Evolutionary conservation across 2,329 filamentous ascomycete genomes (phyloP).

Genomic region (Monosporascus sp.): DNA sequence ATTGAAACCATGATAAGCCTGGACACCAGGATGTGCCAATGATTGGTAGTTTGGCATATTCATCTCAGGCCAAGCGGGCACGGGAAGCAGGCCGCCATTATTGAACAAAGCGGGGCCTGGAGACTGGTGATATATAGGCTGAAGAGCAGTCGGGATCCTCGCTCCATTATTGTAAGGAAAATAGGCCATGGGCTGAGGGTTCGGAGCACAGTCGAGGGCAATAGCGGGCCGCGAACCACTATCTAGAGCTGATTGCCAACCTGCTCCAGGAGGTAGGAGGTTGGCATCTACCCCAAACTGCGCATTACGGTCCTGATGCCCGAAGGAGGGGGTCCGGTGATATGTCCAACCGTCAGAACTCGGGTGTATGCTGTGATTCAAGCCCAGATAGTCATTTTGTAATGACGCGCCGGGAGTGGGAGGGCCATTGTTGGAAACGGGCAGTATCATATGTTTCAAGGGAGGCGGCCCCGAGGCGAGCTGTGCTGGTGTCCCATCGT

Average conservation of each 20-base stretch:
- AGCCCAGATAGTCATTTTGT: conserved; percentile 16
- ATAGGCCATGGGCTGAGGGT: conserved; percentile 16
- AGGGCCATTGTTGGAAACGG: conserved; percentile 40
- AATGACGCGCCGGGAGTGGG: conserved; percentile 23
- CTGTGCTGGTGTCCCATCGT: conserved; percentile 76
- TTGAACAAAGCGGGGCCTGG: conserved; percentile 36
- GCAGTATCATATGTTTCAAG: conserved; percentile 76
- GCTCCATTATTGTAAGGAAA: conserved; percentile 22
- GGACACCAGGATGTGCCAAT: conserved; percentile 25
- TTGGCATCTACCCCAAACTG: conserved; percentile 13
- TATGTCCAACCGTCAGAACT: conserved; percentile 18
- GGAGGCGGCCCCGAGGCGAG: conserved; percentile 69
- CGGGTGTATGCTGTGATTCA: conserved; percentile 10
- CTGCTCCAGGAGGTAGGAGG: conserved; percentile 7
- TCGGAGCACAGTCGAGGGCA: conserved; percentile 22
- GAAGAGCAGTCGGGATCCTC: conserved; percentile 25
- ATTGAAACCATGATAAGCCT: conserved; percentile 30
- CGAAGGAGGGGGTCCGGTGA: conserved; percentile 8
- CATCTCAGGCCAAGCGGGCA: conserved; percentile 33
- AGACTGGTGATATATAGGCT: conserved; percentile 30
- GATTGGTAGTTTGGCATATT: conserved; percentile 27
- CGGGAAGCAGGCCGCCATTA: conserved; percentile 31
- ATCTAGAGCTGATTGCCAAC: conserved; percentile 14
- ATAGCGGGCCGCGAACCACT: conserved; percentile 14
- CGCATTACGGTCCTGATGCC: conserved; percentile 10